phyloP scores from a whole-genome alignment of 805 yeast genomes.

The Sugiyamaella lignohabitans region DNA sequence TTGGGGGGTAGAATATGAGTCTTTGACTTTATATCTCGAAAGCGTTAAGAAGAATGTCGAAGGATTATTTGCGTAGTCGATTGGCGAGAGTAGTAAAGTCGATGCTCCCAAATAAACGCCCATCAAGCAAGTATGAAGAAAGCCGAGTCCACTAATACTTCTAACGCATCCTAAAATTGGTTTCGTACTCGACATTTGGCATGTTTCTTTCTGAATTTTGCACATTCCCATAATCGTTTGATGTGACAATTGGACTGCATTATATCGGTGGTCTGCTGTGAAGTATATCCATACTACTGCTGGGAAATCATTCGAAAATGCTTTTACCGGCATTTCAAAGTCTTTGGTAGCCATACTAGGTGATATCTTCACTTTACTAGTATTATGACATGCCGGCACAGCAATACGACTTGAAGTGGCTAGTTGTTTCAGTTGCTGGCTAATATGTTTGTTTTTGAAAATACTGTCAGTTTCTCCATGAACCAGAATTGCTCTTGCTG shows the following conservation, averaged over 20 bases:
- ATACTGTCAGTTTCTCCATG: conserved; percentile 68
- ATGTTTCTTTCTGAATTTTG: conserved; percentile 85
- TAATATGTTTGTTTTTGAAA: conserved; percentile 60
- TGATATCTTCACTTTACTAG: conserved; percentile 47
- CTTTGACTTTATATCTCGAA: conserved; percentile 74
- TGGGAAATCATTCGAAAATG: conserved; percentile 37
- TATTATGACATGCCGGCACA: conserved; percentile 56
- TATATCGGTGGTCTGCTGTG: conserved; percentile 64
- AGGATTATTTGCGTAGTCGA: conserved; percentile 72
- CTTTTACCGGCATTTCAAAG: conserved; percentile 20
- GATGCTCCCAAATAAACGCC: conserved; percentile 86
- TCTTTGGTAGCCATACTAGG: conserved; percentile 24
- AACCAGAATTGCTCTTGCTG: conserved; percentile 64
- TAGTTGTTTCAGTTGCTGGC: conserved; percentile 48
- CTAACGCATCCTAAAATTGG: conserved; percentile 83
- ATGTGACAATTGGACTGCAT: conserved; percentile 53
- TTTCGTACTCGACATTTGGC: conserved; percentile 65
- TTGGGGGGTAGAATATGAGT: conserved; percentile 75
- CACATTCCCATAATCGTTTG: conserved; percentile 66
- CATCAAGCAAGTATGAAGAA: conserved; percentile 72
- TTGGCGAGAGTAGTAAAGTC: conserved; percentile 72
- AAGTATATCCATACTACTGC: conserved; percentile 63
- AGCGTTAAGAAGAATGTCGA: conserved; percentile 60
- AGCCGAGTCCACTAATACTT: conserved; percentile 80
- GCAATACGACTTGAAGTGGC: conserved; percentile 27